phyloP scores from a whole-genome alignment of 148 eudicot genomes.

The Amaranthus cruentus region DNA sequence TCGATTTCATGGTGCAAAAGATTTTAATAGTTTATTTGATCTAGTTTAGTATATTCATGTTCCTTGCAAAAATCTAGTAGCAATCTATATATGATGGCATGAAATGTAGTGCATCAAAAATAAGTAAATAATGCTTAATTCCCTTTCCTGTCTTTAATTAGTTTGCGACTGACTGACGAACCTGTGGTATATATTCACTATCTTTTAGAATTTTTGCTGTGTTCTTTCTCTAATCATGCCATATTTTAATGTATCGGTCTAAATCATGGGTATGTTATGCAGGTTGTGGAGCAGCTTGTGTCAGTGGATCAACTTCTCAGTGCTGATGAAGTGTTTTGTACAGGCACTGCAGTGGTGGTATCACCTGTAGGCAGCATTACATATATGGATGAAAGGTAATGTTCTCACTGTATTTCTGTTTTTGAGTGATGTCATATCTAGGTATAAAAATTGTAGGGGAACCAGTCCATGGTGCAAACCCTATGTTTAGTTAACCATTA shows the following conservation, averaged over 20 bases:
- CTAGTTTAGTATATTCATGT: neutral
- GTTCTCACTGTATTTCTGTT: neutral
- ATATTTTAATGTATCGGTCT: neutral
- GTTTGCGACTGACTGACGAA: neutral
- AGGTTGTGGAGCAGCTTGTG: conserved; percentile 78
- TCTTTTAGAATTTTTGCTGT: neutral
- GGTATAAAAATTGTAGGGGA: neutral
- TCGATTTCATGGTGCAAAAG: neutral
- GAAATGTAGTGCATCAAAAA: neutral
- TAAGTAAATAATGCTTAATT: too few species aligned
- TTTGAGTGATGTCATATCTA: neutral
- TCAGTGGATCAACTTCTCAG: conserved; percentile 77
- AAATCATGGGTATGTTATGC: conserved; percentile 22
- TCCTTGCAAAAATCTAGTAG: neutral
- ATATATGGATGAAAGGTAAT: conserved; percentile 69
- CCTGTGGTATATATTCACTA: neutral
- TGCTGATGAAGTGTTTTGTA: conserved; percentile 98
- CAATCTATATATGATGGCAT: neutral
- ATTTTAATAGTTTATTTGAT: neutral
- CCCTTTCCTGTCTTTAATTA: neutral
- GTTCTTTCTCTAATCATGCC: neutral
- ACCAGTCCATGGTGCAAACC: too few species aligned
- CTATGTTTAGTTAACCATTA: too few species aligned
- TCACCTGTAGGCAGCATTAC: conserved; percentile 96
- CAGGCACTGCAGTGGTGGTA: conserved; percentile 96